Evolutionary conservation across 2,329 filamentous ascomycete genomes (phyloP), one percentile per base, ranked within the genome.

Genomic region (Diatrype stigma): DNA sequence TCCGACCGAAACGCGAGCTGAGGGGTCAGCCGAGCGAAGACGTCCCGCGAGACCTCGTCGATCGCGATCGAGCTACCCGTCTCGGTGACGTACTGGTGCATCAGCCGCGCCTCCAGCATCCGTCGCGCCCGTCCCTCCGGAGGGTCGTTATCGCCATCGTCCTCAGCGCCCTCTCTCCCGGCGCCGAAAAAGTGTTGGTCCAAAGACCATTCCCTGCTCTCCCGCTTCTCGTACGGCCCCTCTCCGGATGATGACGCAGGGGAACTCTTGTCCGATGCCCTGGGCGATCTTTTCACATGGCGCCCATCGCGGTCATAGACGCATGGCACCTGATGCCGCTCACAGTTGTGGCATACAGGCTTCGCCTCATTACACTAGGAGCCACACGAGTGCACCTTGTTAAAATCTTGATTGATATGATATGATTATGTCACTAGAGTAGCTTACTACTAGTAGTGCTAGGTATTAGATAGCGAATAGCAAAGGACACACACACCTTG

Each of bases 281-380:
- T 19, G 22, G 26, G 5, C 6, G 34, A 16, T 37, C 34, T 37
- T 17, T 37, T 37, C 12, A 5, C 14, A 6, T 37, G 32, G 30
- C 44, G 53, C 22, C 45, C 46, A 42, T 54, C 47, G 37, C 57
- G 57, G 40, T 59, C 57, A 49, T 59, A 59, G 22, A 58, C 42
- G 44, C 57, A 59, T n/a, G 53, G 55, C 17, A 54, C 12, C 10
- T 46, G 49, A 26, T 58, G 55, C 10, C 57, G 50, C 35, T 55
- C 47, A 45, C 57, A 59, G 34, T 59, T 56, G 42, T 56, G 42
- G 22, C 57, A 59, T 12, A 51, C 23, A 11, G 56, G 55, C 34
- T 60, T 60, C 44, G 45, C 56, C 30, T 58, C 57, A 17, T 60
- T 56, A 17, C 57, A 60, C 52, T 59, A 23, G 14, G 46, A 30